Conservation (phyloP, 768 basidiomycete genomes). For the Xerocomus spinulosus region DNA sequence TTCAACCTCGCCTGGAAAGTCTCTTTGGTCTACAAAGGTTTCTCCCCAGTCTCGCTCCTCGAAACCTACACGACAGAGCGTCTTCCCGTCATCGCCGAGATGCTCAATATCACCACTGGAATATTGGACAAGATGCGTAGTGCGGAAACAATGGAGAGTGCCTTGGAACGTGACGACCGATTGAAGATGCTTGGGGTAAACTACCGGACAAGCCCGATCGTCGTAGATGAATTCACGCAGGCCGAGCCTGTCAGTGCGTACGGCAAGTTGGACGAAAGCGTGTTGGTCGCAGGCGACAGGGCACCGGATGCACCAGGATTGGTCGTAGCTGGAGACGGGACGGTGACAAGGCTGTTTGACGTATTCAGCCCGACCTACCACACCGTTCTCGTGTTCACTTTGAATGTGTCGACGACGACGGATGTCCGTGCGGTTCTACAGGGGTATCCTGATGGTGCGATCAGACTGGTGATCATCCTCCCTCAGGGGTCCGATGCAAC, state of each 20-base stretch:
- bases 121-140: slow-evolving; percentile 5
- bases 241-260: slow-evolving; percentile 6
- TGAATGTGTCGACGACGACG: not conserved
- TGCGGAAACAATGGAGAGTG: not conserved
- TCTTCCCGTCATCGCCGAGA: slow-evolving; percentile 41
- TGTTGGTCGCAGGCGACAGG: slow-evolving; percentile 11
- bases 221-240: slow-evolving; percentile 33
- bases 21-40: slow-evolving; percentile 36
- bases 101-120: slow-evolving; percentile 38
- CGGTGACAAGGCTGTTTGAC: slow-evolving; percentile 1
- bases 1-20: slow-evolving; percentile 46
- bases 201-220: slow-evolving; percentile 47
- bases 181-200: slow-evolving; percentile 48
- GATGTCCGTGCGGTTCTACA: slow-evolving; percentile 9
- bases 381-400: slow-evolving; percentile 29
- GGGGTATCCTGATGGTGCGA: slow-evolving; percentile 1
- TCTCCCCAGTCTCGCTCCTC: slow-evolving; percentile 35
- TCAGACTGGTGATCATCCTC: slow-evolving; percentile 14
- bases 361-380: not conserved
- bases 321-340: not conserved
- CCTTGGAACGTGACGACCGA: slow-evolving; percentile 2
- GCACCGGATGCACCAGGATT: slow-evolving; percentile 14
- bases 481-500: not conserved
- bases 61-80: slow-evolving; percentile 42
- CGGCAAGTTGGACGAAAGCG: not conserved